phyloP scores from a whole-genome alignment of 108 stramenopile genomes.

The Heterococcus sp. region DNA sequence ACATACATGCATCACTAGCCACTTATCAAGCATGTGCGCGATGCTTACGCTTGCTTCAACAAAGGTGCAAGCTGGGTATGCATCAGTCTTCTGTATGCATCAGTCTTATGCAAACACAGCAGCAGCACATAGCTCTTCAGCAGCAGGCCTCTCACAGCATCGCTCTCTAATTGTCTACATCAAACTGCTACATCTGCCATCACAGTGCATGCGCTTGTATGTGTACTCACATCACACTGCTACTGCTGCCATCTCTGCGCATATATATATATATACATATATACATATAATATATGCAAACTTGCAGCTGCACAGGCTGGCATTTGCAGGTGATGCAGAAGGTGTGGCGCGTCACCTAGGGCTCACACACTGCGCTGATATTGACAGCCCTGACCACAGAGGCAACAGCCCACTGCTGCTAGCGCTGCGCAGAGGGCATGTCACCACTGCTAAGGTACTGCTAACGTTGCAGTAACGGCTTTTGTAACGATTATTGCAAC shows the following conservation, averaged over 20 bases:
- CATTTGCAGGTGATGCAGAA: conserved; percentile 13
- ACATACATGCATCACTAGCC: no score
- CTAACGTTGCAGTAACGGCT: neutral
- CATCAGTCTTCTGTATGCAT: no score
- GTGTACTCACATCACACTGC: neutral
- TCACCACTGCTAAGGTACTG: conserved; percentile 19
- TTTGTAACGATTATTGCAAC: neutral
- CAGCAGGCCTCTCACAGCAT: no score
- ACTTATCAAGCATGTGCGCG: no score
- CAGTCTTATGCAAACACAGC: no score
- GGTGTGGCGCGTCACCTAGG: neutral
- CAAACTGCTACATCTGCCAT: neutral
- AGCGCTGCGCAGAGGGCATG: conserved; percentile 21
- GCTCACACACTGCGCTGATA: conserved; percentile 6
- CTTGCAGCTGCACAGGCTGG: conserved; percentile 31
- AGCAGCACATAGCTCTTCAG: neutral
- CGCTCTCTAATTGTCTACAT: no score
- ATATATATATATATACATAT: neutral
- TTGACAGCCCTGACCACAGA: conserved; percentile 20
- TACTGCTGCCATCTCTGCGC: neutral
- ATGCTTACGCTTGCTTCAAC: no score
- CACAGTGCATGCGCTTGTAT: no score
- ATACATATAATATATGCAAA: neutral
- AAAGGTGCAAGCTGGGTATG: no score
- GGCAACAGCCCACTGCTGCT: conserved; percentile 35